These are phyloP conservation scores for Petunia hybrid DNA, from an alignment of 305 asterid species.

Conservation along the genomic window DNA sequence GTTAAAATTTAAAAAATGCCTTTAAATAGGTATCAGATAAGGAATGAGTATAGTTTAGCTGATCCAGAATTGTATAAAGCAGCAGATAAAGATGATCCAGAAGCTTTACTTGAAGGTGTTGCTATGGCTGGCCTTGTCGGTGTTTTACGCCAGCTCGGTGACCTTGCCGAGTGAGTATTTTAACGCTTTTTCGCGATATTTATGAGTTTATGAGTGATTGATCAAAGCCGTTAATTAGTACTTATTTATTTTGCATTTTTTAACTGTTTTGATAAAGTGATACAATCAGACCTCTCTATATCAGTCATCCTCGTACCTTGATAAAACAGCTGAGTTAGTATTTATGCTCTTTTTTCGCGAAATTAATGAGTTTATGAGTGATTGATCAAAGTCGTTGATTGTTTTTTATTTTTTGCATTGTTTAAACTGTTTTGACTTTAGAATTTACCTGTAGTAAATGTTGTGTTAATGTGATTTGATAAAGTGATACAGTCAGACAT, in stretches of 20 bases:
- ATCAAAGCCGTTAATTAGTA: too few species aligned
- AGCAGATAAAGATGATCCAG: conserved; percentile 98
- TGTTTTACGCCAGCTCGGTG: conserved; percentile 97
- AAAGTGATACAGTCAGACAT: too few species aligned
- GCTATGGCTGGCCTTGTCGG: conserved; percentile 99
- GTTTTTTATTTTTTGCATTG: neutral
- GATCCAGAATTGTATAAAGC: conserved; percentile 89
- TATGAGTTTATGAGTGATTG: too few species aligned
- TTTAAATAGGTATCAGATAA: conserved; percentile 79
- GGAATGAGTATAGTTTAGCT: conserved; percentile 89
- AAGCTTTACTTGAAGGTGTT: conserved; percentile 96
- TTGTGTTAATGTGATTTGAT: neutral
- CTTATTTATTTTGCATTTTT: too few species aligned
- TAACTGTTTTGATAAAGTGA: too few species aligned
- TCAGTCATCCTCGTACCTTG: too few species aligned
- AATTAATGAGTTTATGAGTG: too few species aligned
- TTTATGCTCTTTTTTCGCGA: too few species aligned
- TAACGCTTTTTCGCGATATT: neutral
- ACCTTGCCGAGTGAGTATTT: conserved; percentile 91
- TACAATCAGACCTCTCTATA: too few species aligned
- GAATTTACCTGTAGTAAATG: neutral
- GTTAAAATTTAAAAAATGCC: conserved; percentile 60
- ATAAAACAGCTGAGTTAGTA: too few species aligned
- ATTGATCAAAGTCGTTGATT: too few species aligned
- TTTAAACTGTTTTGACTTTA: neutral